Base-by-base conservation (phyloP, 306 rosid species). In the Cotoneaster glaucophyllus region DNA sequence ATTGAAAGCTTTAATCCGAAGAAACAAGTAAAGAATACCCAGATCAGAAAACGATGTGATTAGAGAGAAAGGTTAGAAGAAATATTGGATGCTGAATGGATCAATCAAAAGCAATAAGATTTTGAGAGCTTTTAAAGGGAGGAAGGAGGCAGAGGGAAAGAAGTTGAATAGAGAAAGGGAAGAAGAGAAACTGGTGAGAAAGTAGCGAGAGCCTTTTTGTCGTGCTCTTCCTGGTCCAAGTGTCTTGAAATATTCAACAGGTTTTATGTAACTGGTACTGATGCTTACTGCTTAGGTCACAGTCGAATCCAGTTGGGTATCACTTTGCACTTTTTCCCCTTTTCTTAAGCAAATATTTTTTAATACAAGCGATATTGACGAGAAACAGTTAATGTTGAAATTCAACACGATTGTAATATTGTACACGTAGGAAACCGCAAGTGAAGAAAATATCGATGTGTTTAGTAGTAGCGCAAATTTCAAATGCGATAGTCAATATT, bases 11-110 rank as follows among this genome's bases (percentile, higher is more conserved):
- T 24, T 64, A 82, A 88, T 85, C 82, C 71, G 84, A 56, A 80
- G 25, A 65, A 78, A 70, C 19, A 83, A 74, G 53, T 39, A 64
- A 17, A 17, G 82, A 71, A 78, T 53, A 85, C 34, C 61, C 70
- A 85, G 89, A 89, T 83, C 86, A 83, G 87, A 71, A 64, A 79
- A 39, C 28, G 75, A 77, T 69, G 78, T 15, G 69, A 73, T 32
- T 14, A 45, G 39, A 71, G 83, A 72, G 77, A 78, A 64, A 63
- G 17, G 70, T 48, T n/a, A 67, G 86, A 32, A 28, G 59, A 67
- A 77, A 73, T 73, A 82, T 57, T 79, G 85, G 80, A 69, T 69
- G 77, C 78, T 63, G 67, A 67, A 70, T 78, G 71, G 80, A 61
- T 72, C 34, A 48, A 53, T 65, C 67, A 65, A 81, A 80, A 82